A percentile compares a stretch with the other conserved stretches of the same genome.
Evolutionary conservation across 371 early-diverging fungal genomes (phyloP).

Genomic region (Mortierella sp.): DNA sequence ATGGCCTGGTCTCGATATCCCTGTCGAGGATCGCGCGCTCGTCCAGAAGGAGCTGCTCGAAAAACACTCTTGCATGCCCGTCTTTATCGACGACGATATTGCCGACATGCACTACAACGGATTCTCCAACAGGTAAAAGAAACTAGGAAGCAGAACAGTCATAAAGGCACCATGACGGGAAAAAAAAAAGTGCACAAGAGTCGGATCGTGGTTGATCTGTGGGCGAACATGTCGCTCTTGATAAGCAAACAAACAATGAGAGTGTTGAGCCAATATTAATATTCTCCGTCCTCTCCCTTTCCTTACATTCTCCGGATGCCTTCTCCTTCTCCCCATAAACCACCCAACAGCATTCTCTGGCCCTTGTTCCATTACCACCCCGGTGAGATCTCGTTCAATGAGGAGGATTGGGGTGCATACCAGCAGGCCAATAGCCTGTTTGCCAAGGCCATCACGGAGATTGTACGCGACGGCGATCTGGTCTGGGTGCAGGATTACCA

Average conservation of each 20-base stretch:
- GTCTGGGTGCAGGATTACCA: constrained; percentile 99
- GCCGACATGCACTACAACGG: constrained; percentile 99
- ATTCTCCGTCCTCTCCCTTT: not conserved
- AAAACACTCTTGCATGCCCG: constrained; percentile 94
- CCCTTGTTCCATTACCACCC: constrained; percentile 99
- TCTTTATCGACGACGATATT: constrained; percentile 96
- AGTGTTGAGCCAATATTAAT: not conserved
- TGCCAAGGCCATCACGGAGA: constrained; percentile 87
- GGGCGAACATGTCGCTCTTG: not conserved
- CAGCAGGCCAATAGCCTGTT: constrained; percentile 92
- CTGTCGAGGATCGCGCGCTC: constrained; percentile 82
- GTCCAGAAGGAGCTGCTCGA: constrained; percentile 81
- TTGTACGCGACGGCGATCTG: constrained; percentile 93
- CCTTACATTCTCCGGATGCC: constrained; percentile 7
- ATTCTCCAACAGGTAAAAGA: constrained; percentile 92
- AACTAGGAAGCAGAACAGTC: not conserved
- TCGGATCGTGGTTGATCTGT: not conserved
- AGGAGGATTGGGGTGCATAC: constrained; percentile 97
- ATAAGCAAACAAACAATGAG: not conserved
- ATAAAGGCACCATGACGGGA: too few species aligned
- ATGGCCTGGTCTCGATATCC: constrained; percentile 95
- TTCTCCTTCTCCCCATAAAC: too few species aligned
- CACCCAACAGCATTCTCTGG: constrained; percentile 90
- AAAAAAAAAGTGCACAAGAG: not conserved
- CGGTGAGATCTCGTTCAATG: constrained; percentile 95